phyloP scores from a whole-genome alignment of 345 rosid genomes.

The Punica granatum region DNA sequence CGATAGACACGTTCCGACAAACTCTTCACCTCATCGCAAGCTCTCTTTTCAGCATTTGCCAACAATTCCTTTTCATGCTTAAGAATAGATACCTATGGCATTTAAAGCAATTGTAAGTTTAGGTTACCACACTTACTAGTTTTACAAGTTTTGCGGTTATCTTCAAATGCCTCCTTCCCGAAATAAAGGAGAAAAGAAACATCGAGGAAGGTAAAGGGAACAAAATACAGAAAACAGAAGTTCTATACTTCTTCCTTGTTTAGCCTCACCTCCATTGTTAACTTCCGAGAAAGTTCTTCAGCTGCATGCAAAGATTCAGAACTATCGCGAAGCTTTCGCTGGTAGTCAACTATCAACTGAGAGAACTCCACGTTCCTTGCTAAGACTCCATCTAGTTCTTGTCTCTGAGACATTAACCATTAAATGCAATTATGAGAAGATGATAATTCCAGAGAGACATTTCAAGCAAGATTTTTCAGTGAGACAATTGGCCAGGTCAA shows the following conservation, averaged over 20 bases:
- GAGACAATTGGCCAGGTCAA: neutral
- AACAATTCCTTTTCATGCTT: conserved; percentile 74
- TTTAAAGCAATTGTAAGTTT: conserved; percentile 1
- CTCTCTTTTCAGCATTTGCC: conserved; percentile 85
- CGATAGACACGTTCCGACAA: conserved; percentile 78
- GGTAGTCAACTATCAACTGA: conserved; percentile 69
- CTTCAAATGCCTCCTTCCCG: neutral
- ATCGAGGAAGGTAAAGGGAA: neutral
- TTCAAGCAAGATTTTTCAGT: neutral
- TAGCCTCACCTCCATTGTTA: conserved; percentile 66
- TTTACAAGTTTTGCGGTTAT: neutral
- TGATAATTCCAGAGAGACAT: neutral
- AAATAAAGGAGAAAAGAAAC: neutral
- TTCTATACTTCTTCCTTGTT: neutral
- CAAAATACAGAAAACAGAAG: neutral
- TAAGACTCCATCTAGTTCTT: conserved; percentile 49
- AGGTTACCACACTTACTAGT: neutral
- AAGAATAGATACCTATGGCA: conserved; percentile 52
- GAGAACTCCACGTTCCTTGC: conserved; percentile 89
- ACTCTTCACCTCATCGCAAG: conserved; percentile 74
- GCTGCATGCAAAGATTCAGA: conserved; percentile 60
- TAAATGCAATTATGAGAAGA: neutral
- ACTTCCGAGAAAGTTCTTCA: conserved; percentile 72
- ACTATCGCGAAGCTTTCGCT: conserved; percentile 72
- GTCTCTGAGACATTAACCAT: conserved; percentile 39